Evolutionary conservation across 495 filamentous ascomycete genomes (phyloP), one percentile per base, ranked within the genome.

Genomic region (Penicillium nucicola): DNA sequence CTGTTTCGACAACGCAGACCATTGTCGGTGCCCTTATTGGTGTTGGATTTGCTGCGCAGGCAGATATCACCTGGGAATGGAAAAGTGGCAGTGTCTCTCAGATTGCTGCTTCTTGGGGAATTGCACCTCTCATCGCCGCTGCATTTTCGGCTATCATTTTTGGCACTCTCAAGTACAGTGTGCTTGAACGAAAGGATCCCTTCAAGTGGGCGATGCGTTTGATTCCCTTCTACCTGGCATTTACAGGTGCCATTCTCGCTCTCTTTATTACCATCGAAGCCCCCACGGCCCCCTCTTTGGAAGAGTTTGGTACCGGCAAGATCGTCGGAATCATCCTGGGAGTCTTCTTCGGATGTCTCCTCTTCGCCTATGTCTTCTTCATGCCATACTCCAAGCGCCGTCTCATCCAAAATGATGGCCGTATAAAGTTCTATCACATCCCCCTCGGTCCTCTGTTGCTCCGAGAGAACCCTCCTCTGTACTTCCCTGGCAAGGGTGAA

Each of bases 1-100:
- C 78, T 1, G 82, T 86, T 32, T 84, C 82, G 0, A 84, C 84
- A 5, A 88, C 84, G 2, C 81, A 87, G 64, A 83, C 82, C 17
- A 76, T 85, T 44, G 72, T 86, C 48, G 78, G 79, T 50, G 82
- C 80, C 42, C 67, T 88, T 32, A 69, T 83, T 45, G 84, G 83
- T 52, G 80, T 85, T 55, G 84, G 84, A 25, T 72, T 86, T 54
- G 84, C 83, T 0, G 59, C 79, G 12, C 61, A 80, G 38, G 78
- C 81, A n/a, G 58, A 66, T 9, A 62, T 86, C 42, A 61, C 64
- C 14, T 89, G 85, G 85, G 74, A 64, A 19, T 83, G 80, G 71
- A 54, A 65, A 0, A 52, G 64, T 32, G 67, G 76, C 50, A 69
- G 79, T 65, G 67, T 83, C 40, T 69, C 77, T 53, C 79, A 83